Percentiles rank a stretch among this genome's conserved stretches.
Evolutionary conservation across 2,329 filamentous ascomycete genomes (phyloP).

Genomic region (Emergomyces pasteurianus): DNA sequence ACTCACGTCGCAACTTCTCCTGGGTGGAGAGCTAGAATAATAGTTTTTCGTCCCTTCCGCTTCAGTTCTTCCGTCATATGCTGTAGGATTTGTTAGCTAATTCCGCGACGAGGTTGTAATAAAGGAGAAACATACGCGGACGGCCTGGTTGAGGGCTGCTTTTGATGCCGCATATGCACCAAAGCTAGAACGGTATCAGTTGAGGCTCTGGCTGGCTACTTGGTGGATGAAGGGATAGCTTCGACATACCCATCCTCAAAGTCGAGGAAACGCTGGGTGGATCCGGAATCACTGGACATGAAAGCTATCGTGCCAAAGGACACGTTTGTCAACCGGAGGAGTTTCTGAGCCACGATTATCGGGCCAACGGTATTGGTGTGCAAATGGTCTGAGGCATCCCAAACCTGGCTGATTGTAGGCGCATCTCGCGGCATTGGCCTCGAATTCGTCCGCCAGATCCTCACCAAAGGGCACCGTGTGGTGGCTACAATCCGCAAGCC

Average conservation of each 20-base stretch:
- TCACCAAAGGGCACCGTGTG: neutral
- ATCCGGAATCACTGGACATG: neutral
- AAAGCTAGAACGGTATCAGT: neutral
- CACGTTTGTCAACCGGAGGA: neutral
- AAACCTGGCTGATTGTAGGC: neutral
- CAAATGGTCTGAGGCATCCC: neutral
- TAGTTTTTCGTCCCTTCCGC: neutral
- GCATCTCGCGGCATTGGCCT: neutral
- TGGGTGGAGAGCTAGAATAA: neutral
- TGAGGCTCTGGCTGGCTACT: neutral
- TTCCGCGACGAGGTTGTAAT: neutral
- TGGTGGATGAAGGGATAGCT: neutral
- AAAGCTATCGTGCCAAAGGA: neutral
- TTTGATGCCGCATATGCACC: neutral
- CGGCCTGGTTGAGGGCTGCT: neutral
- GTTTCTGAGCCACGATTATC: neutral
- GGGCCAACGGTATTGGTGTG: neutral
- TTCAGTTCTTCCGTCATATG: neutral
- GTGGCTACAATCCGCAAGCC: neutral
- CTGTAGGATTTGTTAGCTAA: neutral
- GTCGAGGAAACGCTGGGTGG: neutral
- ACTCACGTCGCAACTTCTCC: neutral
- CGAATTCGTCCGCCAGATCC: neutral
- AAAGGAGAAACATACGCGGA: neutral
- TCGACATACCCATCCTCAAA: neutral